Percentiles rank a stretch among this genome's conserved stretches.
phyloP scores from a whole-genome alignment of 1,284 basidiomycete species.

The Sanguinoderma infundibulare region DNA sequence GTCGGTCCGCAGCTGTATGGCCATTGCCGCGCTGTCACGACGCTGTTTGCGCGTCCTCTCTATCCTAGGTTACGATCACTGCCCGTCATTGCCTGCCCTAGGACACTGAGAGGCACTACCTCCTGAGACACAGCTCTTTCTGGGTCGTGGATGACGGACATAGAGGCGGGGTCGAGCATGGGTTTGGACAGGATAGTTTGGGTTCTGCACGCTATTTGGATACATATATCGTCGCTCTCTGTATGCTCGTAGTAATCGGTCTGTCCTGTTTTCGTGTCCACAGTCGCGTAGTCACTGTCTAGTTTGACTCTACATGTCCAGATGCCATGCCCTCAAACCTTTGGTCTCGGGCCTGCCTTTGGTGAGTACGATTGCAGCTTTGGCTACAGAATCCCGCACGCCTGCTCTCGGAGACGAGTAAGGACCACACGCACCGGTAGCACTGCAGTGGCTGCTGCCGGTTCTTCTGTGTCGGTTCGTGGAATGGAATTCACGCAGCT shows the following conservation, averaged over 20 bases:
- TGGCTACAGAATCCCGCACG: too few species aligned
- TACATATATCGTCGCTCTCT: slow-evolving; percentile 5
- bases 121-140: not conserved
- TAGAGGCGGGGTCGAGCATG: not conserved
- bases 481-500: too few species aligned
- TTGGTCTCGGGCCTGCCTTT: too few species aligned
- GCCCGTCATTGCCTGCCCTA: not conserved
- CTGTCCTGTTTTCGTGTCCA: not conserved
- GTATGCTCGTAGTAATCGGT: slow-evolving; percentile 15
- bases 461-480: too few species aligned
- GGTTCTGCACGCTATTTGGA: slow-evolving; percentile 8
- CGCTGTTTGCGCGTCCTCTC: not conserved
- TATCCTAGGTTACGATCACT: not conserved
- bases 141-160: not conserved
- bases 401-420: too few species aligned
- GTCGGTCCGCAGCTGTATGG: not conserved
- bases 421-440: too few species aligned
- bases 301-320: not conserved
- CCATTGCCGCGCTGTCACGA: too few species aligned
- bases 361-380: too few species aligned
- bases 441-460: too few species aligned
- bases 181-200: not conserved
- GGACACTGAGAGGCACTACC: not conserved
- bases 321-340: not conserved
- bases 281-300: not conserved